Percentiles rank a stretch among this genome's conserved stretches.
phyloP scores from a whole-genome alignment of 139 green algal species.

The Klebsormidium nitens region DNA sequence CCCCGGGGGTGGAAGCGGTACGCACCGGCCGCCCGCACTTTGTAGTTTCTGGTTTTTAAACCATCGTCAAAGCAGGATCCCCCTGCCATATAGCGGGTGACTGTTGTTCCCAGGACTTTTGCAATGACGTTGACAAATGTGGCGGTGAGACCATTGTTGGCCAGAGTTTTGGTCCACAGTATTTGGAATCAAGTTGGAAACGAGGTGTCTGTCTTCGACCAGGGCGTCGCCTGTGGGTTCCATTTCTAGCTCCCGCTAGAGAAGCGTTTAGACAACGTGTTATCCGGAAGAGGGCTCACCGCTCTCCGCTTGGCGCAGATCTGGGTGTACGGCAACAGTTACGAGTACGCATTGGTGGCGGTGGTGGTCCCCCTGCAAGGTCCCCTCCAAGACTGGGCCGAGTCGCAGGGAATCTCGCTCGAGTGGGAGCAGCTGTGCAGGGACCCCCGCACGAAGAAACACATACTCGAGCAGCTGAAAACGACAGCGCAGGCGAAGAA shows the following conservation, averaged over 20 bases:
- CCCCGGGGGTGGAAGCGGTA: neutral
- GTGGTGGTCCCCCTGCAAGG: slow-evolving; percentile 78
- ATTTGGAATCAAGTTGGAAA: neutral
- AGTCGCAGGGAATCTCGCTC: too few relatives aligned
- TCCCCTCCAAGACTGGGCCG: too few relatives aligned
- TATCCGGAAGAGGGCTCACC: neutral
- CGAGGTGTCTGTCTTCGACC: neutral
- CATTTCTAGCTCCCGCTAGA: neutral
- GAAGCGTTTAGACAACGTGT: slow-evolving; percentile 27
- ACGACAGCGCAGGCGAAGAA: too few relatives aligned
- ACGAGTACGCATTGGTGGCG: slow-evolving; percentile 73
- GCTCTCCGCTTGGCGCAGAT: slow-evolving; percentile 53
- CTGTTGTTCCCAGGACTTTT: neutral
- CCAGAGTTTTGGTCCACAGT: neutral
- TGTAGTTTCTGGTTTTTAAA: neutral
- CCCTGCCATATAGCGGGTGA: neutral
- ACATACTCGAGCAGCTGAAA: too few relatives aligned
- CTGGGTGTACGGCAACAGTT: slow-evolving; percentile 87
- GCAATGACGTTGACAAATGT: neutral
- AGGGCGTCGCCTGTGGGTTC: neutral
- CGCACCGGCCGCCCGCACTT: too few relatives aligned
- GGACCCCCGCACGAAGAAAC: too few relatives aligned
- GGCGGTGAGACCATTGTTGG: neutral
- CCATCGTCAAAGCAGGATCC: neutral
- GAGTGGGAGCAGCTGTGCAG: too few relatives aligned